These are phyloP conservation scores for Kitagawia praeruptora DNA, from an alignment of 129 eudicot genomes.

Conservation along the genomic window DNA sequence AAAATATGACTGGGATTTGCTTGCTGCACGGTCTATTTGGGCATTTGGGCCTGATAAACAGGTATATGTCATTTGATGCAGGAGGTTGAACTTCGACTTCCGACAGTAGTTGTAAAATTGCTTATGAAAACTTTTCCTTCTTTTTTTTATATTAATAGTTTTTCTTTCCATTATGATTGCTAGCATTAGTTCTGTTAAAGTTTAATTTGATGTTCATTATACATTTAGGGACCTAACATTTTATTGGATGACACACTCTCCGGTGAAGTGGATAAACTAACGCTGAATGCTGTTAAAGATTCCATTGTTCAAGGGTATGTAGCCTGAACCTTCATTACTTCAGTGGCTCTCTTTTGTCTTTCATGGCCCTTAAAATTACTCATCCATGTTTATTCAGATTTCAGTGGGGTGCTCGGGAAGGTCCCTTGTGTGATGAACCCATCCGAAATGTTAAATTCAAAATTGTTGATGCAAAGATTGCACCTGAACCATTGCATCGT, in stretches of 20 bases:
- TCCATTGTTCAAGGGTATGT: conserved; percentile 97
- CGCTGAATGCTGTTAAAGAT: conserved; percentile 91
- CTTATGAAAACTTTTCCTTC: not conserved
- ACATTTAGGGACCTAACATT: conserved; percentile 83
- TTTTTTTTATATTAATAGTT: no score
- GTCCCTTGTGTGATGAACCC: conserved; percentile 98
- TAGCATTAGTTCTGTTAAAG: not conserved
- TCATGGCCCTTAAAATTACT: not conserved
- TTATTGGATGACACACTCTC: conserved; percentile 92
- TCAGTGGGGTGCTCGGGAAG: conserved; percentile 99
- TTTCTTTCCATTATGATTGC: not conserved
- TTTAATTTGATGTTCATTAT: conserved; percentile 8
- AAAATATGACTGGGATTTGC: conserved; percentile 97
- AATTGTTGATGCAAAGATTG: conserved; percentile 95
- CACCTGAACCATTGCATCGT: conserved; percentile 90
- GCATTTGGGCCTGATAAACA: conserved; percentile 99
- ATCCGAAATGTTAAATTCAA: conserved; percentile 93
- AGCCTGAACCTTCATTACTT: not conserved
- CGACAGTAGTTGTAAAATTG: not conserved
- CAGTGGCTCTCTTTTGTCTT: not conserved
- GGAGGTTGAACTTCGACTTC: not conserved
- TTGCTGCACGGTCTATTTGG: conserved; percentile 98
- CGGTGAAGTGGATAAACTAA: conserved; percentile 87
- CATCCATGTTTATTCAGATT: conserved; percentile 38
- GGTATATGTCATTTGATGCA: conserved; percentile 28